phyloP scores from a whole-genome alignment of 345 rosid species.

The Eutrema japonicum region DNA sequence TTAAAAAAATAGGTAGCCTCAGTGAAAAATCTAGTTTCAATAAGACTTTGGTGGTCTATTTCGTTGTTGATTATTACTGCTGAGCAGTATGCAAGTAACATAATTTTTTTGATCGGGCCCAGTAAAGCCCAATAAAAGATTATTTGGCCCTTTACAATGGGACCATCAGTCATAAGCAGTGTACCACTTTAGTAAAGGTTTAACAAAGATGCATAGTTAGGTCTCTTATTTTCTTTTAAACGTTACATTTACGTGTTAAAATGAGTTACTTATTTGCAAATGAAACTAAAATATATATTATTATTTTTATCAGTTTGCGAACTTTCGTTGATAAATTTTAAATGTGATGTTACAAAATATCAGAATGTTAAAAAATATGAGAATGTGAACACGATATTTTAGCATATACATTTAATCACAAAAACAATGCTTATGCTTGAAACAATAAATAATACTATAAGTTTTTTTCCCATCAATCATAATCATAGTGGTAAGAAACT shows the following conservation, averaged over 20 bases:
- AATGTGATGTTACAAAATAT: neutral
- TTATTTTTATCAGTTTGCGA: neutral
- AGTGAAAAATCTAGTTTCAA: too few relatives aligned
- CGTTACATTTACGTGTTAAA: neutral
- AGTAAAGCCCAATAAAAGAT: neutral
- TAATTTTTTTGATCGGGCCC: too few relatives aligned
- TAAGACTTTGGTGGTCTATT: too few relatives aligned
- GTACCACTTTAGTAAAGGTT: neutral
- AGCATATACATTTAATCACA: neutral
- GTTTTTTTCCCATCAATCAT: neutral
- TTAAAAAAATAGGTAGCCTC: too few relatives aligned
- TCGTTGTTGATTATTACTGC: too few relatives aligned
- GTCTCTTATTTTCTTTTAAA: neutral
- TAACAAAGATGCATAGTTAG: neutral
- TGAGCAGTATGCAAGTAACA: too few relatives aligned
- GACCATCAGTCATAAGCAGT: slow-evolving; percentile 8
- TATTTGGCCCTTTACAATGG: neutral
- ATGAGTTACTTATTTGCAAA: neutral
- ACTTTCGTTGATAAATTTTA: neutral
- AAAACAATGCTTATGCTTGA: neutral
- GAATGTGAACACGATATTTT: neutral
- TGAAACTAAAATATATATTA: neutral
- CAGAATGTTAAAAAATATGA: neutral
- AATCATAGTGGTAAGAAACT: slow-evolving; percentile 18
- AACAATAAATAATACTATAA: neutral